Percentiles rank a stretch among this genome's conserved stretches.
Evolutionary conservation across 2,329 filamentous ascomycete genomes (phyloP).

Genomic region (Fusarium irregulare): DNA sequence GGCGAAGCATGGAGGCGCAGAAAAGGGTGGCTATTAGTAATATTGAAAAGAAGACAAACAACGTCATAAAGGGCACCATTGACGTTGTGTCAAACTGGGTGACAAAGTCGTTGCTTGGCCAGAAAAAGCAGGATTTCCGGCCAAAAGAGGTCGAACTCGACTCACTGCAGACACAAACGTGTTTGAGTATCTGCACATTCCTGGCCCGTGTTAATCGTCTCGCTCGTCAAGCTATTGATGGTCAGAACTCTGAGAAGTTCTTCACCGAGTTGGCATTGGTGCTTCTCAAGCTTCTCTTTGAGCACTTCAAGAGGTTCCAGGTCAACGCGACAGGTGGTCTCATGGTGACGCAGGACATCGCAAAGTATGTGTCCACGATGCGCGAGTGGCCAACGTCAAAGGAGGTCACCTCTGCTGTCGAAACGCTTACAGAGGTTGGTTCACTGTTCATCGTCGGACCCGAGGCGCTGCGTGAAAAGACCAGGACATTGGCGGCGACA

Average conservation of each 20-base stretch:
- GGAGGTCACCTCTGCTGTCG: slow-evolving; percentile 76
- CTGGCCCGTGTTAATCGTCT: slow-evolving; percentile 74
- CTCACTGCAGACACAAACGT: slow-evolving; percentile 86
- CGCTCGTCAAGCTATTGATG: slow-evolving; percentile 77
- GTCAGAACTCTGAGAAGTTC: slow-evolving; percentile 84
- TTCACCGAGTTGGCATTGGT: slow-evolving; percentile 85
- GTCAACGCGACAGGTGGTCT: slow-evolving; percentile 94
- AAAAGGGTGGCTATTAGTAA: slow-evolving; percentile 77
- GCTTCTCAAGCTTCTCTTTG: slow-evolving; percentile 81
- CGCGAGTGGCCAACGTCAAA: slow-evolving; percentile 82
- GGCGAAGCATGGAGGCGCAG: slow-evolving; percentile 88
- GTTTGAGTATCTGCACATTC: slow-evolving; percentile 83
- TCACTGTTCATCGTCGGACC: slow-evolving; percentile 94
- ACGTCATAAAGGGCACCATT: slow-evolving; percentile 66
- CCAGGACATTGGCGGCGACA: slow-evolving; percentile 65
- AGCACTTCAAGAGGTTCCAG: slow-evolving; percentile 93
- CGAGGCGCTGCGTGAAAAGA: slow-evolving; percentile 78
- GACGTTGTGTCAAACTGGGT: slow-evolving; percentile 82
- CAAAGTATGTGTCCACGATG: slow-evolving; percentile 88
- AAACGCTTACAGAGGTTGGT: slow-evolving; percentile 91
- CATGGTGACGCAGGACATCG: slow-evolving; percentile 96
- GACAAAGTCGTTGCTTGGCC: slow-evolving; percentile 74
- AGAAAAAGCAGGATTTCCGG: slow-evolving; percentile 90
- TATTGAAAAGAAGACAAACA: slow-evolving; percentile 85
- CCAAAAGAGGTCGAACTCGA: slow-evolving; percentile 86